Evolutionary conservation across 2,329 filamentous ascomycete species (phyloP).

Genomic region (Spiromastix sp.): DNA sequence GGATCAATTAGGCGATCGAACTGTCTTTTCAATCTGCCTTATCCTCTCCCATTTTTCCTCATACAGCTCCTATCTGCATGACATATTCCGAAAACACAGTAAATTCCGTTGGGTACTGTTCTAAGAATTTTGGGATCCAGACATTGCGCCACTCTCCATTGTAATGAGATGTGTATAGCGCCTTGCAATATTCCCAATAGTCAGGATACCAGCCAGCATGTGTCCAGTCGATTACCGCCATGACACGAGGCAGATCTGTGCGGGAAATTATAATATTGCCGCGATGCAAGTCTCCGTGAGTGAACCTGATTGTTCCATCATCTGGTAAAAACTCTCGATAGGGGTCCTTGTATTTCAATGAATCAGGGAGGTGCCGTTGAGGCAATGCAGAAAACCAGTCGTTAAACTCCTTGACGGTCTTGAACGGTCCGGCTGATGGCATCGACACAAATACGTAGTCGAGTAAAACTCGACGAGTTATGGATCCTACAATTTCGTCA

Average conservation of each 20-base stretch:
- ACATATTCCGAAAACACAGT: constrained; percentile 7
- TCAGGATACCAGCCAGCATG: constrained; percentile 25
- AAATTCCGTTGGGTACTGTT: constrained; percentile 3
- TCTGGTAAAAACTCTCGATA: constrained; percentile 18
- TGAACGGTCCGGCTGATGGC: constrained; percentile 14
- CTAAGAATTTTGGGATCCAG: constrained; percentile 14
- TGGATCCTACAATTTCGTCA: constrained; percentile 13
- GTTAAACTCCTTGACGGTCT: constrained; percentile 16
- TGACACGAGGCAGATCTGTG: constrained; percentile 11
- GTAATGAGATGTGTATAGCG: constrained; percentile 16
- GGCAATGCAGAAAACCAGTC: constrained; percentile 19
- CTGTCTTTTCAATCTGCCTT: too few species aligned
- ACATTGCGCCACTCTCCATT: constrained; percentile 11
- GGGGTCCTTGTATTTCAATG: constrained; percentile 11
- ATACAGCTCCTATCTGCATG: constrained; percentile 9
- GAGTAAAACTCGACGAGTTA: constrained; percentile 9
- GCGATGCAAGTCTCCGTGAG: constrained; percentile 24
- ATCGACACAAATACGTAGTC: constrained; percentile 16
- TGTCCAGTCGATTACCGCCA: constrained; percentile 22
- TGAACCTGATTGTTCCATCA: constrained; percentile 20
- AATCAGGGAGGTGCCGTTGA: constrained; percentile 10
- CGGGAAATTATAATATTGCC: constrained; percentile 23
- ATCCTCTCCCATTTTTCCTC: too few species aligned
- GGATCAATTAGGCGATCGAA: too few species aligned
- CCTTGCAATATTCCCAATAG: constrained; percentile 26